These are phyloP conservation scores for Warburgia ugandensis DNA, from an alignment of 164 flowering plant genomes.

Conservation along the genomic window DNA sequence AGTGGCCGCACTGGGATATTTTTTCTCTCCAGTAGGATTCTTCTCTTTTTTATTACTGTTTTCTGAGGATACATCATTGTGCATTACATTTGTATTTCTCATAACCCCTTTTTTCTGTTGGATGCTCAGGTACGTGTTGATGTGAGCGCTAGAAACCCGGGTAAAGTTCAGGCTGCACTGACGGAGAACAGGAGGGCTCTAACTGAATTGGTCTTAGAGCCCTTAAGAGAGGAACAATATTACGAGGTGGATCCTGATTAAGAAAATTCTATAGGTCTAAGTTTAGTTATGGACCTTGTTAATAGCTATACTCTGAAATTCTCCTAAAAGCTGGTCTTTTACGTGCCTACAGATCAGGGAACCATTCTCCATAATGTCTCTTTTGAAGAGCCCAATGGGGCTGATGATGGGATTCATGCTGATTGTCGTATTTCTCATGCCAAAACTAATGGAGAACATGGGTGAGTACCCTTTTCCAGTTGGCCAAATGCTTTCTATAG, in stretches of 20 bases:
- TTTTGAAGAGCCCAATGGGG: constrained; percentile 97
- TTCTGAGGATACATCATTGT: too few species aligned
- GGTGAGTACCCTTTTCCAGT: constrained; percentile 51
- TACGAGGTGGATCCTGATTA: too few species aligned
- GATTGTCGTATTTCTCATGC: constrained; percentile 82
- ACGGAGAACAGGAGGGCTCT: constrained; percentile 82
- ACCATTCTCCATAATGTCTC: constrained; percentile 72
- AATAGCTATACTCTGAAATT: too few species aligned
- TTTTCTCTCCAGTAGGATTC: too few species aligned
- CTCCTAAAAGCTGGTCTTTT: too few species aligned
- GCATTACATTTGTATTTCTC: too few species aligned
- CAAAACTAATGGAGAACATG: constrained; percentile 84
- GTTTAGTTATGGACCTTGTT: too few species aligned
- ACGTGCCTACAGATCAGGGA: constrained; percentile 92
- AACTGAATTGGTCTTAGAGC: constrained; percentile 82
- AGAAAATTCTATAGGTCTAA: too few species aligned
- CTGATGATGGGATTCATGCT: constrained; percentile 97
- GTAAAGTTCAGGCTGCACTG: constrained; percentile 91
- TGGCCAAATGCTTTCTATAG: too few species aligned
- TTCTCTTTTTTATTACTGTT: not conserved
- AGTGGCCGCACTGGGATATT: constrained; percentile 74
- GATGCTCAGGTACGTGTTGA: constrained; percentile 79
- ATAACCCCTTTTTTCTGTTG: not conserved
- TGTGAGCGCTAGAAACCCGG: constrained; percentile 94
- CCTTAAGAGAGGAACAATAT: constrained; percentile 76